Evolutionary conservation across 2,329 filamentous ascomycete species (phyloP).

Genomic region (Esteya vermicola): DNA sequence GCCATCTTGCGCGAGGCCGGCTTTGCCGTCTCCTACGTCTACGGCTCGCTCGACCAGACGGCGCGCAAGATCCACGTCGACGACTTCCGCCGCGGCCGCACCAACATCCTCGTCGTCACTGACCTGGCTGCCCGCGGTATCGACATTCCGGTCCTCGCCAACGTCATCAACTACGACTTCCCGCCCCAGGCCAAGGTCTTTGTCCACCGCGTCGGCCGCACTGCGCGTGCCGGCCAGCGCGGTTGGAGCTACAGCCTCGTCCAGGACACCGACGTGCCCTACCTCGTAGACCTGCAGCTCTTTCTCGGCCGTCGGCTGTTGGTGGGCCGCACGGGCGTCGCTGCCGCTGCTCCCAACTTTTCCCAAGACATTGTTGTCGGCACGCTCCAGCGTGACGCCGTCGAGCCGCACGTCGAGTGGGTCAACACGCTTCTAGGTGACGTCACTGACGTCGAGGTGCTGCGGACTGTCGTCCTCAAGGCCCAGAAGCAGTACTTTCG

Average conservation of each 20-base stretch:
- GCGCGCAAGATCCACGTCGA: constrained; percentile 87
- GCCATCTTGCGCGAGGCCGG: constrained; percentile 66
- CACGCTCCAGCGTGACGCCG: constrained; percentile 52
- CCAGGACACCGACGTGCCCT: constrained; percentile 75
- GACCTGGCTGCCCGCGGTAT: constrained; percentile 95
- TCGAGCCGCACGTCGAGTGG: constrained; percentile 71
- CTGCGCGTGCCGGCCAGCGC: constrained; percentile 78
- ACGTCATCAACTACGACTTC: constrained; percentile 98
- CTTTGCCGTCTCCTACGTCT: constrained; percentile 85
- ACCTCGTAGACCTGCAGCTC: constrained; percentile 83
- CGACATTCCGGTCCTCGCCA: constrained; percentile 88
- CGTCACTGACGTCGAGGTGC: constrained; percentile 54
- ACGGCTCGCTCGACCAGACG: constrained; percentile 87
- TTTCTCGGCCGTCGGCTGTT: constrained; percentile 80
- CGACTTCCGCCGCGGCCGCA: constrained; percentile 69
- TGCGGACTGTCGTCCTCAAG: constrained; percentile 65
- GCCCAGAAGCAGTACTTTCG: constrained; percentile 87
- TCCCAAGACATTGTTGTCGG: constrained; percentile 77
- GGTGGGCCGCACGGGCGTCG: constrained; percentile 51
- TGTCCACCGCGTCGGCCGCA: constrained; percentile 89
- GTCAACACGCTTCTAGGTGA: constrained; percentile 65
- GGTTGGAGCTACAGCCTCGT: constrained; percentile 95
- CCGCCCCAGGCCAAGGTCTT: constrained; percentile 94
- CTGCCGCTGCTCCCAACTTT: constrained; percentile 34
- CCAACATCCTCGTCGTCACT: constrained; percentile 87